phyloP scores from a whole-genome alignment of 176 grass and related monocot genomes.

The Aegilops sharonensis region DNA sequence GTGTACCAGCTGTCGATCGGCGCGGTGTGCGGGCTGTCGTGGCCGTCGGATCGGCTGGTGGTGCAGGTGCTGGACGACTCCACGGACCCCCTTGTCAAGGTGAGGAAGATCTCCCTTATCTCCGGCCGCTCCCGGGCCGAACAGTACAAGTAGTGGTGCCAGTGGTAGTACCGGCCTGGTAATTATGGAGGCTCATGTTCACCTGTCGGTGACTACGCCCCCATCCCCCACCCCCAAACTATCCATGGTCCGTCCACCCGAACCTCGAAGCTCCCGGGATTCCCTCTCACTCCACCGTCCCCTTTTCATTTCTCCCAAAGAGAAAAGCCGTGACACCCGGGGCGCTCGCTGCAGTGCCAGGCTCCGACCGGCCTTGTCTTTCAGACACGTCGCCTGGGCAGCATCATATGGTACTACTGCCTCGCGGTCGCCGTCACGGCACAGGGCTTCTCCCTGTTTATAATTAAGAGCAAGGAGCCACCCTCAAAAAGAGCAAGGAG shows the following conservation, averaged over 20 bases:
- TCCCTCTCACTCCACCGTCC: not conserved
- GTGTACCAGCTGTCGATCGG: conserved; percentile 72
- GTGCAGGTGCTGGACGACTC: conserved; percentile 74
- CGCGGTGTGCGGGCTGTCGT: conserved; percentile 60
- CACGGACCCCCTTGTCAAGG: conserved; percentile 61
- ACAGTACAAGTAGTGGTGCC: not conserved
- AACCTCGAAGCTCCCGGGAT: not conserved
- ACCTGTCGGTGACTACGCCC: not conserved
- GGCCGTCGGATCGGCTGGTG: conserved; percentile 65
- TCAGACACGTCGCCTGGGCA: not conserved
- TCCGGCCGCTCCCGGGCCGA: not conserved
- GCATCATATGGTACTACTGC: too few species aligned
- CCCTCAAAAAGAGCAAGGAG: too few species aligned
- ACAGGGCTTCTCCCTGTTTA: not conserved
- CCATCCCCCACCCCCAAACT: not conserved
- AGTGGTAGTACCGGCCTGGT: not conserved
- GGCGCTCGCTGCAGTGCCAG: conserved; percentile 22
- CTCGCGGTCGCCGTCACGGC: not conserved
- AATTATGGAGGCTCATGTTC: conserved; percentile 7
- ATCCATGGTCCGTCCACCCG: not conserved
- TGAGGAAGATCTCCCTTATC: not conserved
- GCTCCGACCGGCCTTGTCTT: conserved; percentile 27
- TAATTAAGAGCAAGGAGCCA: too few species aligned
- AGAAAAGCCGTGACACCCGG: conserved; percentile 29
- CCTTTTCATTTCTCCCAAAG: not conserved